Evolutionary conservation across 2,329 filamentous ascomycete species (phyloP).

Genomic region (Claviceps cyperi): DNA sequence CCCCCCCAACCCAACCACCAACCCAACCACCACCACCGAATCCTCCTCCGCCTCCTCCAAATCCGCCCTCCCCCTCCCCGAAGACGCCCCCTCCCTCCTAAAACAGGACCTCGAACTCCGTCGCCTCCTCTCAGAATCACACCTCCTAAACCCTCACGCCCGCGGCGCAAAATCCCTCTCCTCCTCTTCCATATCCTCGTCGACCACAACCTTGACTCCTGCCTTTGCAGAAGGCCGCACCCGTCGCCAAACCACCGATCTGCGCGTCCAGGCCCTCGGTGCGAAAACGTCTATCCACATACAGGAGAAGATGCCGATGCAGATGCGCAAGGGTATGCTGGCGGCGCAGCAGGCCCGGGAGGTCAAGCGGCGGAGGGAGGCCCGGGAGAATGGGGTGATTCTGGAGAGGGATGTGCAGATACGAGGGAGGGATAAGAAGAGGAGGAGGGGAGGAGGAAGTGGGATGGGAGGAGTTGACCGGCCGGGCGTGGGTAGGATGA

Average conservation of each 20-base stretch:
- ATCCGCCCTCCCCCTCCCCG: constrained; percentile 27
- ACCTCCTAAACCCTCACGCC: constrained; percentile 50
- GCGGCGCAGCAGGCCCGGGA: constrained; percentile 53
- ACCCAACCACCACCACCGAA: background rate
- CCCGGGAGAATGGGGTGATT: constrained; percentile 80
- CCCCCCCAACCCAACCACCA: constrained; percentile 24
- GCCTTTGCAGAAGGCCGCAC: constrained; percentile 48
- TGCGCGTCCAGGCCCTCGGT: constrained; percentile 70
- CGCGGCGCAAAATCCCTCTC: constrained; percentile 27
- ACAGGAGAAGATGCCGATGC: constrained; percentile 81
- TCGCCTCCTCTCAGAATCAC: constrained; percentile 78
- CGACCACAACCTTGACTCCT: too few relatives aligned
- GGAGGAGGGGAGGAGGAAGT: constrained; percentile 30
- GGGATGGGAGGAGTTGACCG: constrained; percentile 54
- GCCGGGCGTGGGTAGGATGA: constrained; percentile 68
- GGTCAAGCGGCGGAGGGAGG: constrained; percentile 58
- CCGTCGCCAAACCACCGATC: constrained; percentile 67
- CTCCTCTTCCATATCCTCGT: constrained; percentile 15
- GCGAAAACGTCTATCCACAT: constrained; percentile 59
- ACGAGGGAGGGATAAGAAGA: constrained; percentile 19
- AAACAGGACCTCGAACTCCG: constrained; percentile 90
- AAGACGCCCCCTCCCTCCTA: constrained; percentile 54
- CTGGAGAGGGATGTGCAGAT: constrained; percentile 42
- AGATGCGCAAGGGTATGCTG: constrained; percentile 71
- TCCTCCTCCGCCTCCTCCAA: constrained; percentile 14